Evolutionary conservation across 805 yeast genomes (phyloP).

Genomic region (Metschnikowia corniflorae): DNA sequence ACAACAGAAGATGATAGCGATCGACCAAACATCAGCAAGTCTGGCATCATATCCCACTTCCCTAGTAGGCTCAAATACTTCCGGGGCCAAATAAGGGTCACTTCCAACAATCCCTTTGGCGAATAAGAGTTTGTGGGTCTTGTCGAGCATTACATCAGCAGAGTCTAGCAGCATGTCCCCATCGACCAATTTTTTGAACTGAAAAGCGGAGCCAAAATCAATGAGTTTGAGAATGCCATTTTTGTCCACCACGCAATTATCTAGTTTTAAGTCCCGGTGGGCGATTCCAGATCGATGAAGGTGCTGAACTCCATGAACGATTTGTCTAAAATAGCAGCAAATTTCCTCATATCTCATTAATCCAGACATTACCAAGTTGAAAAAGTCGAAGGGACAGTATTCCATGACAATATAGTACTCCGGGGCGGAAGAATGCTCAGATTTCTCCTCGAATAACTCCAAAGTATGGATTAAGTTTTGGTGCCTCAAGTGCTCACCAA

Average conservation of each 20-base stretch:
- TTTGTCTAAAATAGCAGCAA: slow-evolving; percentile 79
- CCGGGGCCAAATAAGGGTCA: slow-evolving; percentile 95
- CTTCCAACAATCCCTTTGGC: slow-evolving; percentile 91
- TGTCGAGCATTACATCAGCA: slow-evolving; percentile 15
- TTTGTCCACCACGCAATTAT: slow-evolving; percentile 80
- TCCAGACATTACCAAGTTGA: slow-evolving; percentile 89
- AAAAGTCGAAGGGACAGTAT: slow-evolving; percentile 87
- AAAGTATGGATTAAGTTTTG: slow-evolving; percentile 76
- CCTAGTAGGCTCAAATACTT: slow-evolving; percentile 51
- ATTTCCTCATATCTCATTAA: slow-evolving; percentile 67
- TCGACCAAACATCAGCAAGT: slow-evolving; percentile 88
- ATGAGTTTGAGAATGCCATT: slow-evolving; percentile 80
- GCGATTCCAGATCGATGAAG: slow-evolving; percentile 83
- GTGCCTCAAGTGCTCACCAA: slow-evolving; percentile 72
- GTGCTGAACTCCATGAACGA: slow-evolving; percentile 69
- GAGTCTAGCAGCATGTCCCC: slow-evolving; percentile 32
- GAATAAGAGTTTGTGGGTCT: slow-evolving; percentile 44
- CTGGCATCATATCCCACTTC: slow-evolving; percentile 72
- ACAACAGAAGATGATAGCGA: slow-evolving; percentile 89
- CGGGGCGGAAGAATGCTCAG: slow-evolving; percentile 7
- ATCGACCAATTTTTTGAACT: slow-evolving; percentile 50
- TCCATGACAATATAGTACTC: slow-evolving; percentile 81
- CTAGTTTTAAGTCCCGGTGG: slow-evolving; percentile 88
- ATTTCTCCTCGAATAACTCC: slow-evolving; percentile 68
- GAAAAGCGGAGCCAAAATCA: slow-evolving; percentile 91